Base-by-base conservation (phyloP, 305 asterid species). In the Solanum hybrid region DNA sequence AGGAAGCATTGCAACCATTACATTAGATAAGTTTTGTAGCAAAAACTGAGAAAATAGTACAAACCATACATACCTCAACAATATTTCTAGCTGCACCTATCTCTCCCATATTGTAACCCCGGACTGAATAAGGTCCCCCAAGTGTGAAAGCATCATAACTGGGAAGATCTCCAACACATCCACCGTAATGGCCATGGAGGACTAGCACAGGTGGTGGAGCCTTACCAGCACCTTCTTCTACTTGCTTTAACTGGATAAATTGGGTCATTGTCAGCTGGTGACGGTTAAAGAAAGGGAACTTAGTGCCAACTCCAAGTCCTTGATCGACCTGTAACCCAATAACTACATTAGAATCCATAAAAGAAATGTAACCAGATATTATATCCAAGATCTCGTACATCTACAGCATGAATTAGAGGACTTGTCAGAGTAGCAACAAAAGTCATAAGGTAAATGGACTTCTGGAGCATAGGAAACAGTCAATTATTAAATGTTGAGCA, bases 81-180 rank as follows among this genome's bases (percentile, higher is more conserved):
- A 96, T 94, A 91, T 95, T 95, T 94, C 99, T 94, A 76, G 99
- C 98, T 26, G 98, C 99, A 73, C 99, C 99, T 88, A 97, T 92
- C 94, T 97, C 99, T 89, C 99, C 99, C 98, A 97, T 96, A 92
- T 96, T 97, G 92, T 97, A 97, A 80, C 99, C 99, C 86, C 99
- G 93, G 11, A 97, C 99, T 13, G 99, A 97, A 88, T 97, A 95
- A 79, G 99, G 99, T 36, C 99, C 99, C 29, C 99, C 99, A 64
- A 97, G 93, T 28, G 98, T 94, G 89, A 97, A 97, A 71, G 99
- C 99, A 89, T 97, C 99, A 88, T 97, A 95, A 88, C 98, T 97
- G 34, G 99, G 98, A 92, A 97, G 99, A 92, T 97, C 99, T 39
- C 99, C 99, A 29, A 97, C 97, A 89, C 99, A 97, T 22, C 99